Base-by-base conservation (phyloP, 208 protist species). In the Borovskyia barvae region DNA sequence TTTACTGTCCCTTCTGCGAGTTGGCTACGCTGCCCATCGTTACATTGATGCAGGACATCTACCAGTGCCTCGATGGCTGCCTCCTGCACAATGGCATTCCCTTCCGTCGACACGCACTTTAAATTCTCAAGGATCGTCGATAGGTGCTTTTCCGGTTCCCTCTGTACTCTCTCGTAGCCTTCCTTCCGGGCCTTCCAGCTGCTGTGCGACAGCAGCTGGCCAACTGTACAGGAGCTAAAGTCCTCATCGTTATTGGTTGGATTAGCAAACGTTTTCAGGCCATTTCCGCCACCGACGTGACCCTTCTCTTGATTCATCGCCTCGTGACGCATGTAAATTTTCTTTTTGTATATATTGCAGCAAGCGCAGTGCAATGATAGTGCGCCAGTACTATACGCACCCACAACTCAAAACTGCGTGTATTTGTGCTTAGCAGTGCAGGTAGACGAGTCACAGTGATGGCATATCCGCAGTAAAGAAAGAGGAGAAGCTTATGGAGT, bases 141-240 rank as follows among this genome's bases (percentile, higher is more conserved):
- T 32, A 74, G 77, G 33, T 77, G 22, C 11, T 49, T 43, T 11
- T 25, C 37, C 1, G 84, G 79, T 30, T 68, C 56, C 14, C 49
- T 41, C 5, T 72, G 57, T 3, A 93, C 46, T 11, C 54, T 57
- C n/a, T 87, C 78, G 47, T 80, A 92, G 0, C 77, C 89, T 22
- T 73, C 59, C 30, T 85, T 85, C 0, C 89, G 68, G 0, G 81
- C 89, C 49, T 90, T 92, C 86, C 89, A 95, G 64, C 85, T 87
- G 41, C 46, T 66, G 59, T 91, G 76, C 1, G 24, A 19, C 2
- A 95, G 55, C 17, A 90, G 54, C 30, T 82, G 48, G 14, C 79
- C 66, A 6, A 92, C 35, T 6, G 72, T 40, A 2, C 80, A 64
- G 6, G 48, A 57, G 19, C 56, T 74, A 41, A 93, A 93, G 58